These are phyloP conservation scores for Isabelozyma rhagii DNA, from an alignment of 805 yeast species.

Conservation along the genomic window DNA sequence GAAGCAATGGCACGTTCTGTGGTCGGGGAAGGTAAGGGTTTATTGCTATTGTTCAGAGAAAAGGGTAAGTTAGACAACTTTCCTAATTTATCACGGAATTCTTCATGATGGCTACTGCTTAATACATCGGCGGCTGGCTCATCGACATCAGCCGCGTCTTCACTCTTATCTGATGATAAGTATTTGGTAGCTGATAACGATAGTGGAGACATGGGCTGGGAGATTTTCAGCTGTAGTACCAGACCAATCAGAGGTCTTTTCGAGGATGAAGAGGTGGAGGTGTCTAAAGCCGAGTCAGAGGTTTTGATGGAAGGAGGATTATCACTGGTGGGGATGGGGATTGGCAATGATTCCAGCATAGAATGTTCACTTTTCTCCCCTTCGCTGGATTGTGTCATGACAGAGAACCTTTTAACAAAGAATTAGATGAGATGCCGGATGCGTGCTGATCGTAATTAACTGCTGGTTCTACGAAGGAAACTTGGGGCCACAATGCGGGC, in stretches of 20 bases:
- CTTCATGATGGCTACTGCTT: background rate
- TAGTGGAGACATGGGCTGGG: conserved; percentile 34
- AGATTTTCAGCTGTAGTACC: conserved; percentile 9
- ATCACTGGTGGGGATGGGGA: background rate
- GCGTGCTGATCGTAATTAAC: background rate
- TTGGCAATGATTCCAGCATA: background rate
- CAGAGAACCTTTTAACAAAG: background rate
- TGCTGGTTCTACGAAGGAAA: background rate
- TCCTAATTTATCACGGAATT: background rate
- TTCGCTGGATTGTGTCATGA: background rate
- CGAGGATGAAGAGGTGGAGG: background rate
- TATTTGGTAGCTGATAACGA: conserved; percentile 15
- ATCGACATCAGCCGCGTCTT: background rate
- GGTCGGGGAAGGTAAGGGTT: conserved; percentile 19
- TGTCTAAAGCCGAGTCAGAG: too few species aligned
- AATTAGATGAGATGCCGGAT: background rate
- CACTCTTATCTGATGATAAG: conserved; percentile 4
- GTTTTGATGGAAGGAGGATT: background rate
- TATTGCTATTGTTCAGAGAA: background rate
- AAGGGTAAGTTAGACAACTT: background rate
- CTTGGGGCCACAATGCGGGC: background rate
- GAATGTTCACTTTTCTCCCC: background rate
- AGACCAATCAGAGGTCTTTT: conserved; percentile 1
- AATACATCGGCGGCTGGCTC: background rate
- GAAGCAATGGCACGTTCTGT: conserved; percentile 68